A percentile compares a stretch with the other conserved stretches of the same genome.
Conservation (phyloP, 2,329 filamentous ascomycete species). For the Fusarium aywerte region DNA sequence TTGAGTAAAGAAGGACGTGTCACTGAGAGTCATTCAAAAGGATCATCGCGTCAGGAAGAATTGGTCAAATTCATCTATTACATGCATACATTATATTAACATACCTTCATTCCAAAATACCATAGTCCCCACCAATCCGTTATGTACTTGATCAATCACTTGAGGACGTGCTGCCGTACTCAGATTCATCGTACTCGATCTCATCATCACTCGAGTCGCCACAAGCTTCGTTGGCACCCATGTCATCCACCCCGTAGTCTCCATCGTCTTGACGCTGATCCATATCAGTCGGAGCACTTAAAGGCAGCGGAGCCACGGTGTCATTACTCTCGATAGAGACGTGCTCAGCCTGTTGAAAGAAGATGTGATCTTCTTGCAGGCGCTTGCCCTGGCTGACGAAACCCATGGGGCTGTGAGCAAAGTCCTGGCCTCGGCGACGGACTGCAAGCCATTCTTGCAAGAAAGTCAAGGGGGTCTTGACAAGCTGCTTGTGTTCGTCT, state of each 20-base stretch:
- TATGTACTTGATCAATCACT: not conserved
- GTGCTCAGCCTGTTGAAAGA: constrained; percentile 55
- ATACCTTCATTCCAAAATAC: not conserved
- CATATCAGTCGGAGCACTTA: not conserved
- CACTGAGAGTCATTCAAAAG: not conserved
- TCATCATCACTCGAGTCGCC: constrained; percentile 37
- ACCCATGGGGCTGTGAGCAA: constrained; percentile 69
- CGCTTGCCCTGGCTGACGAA: constrained; percentile 64
- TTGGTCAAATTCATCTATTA: not conserved
- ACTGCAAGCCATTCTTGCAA: constrained; percentile 67
- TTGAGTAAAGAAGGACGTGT: not conserved
- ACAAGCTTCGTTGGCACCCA: constrained; percentile 42
- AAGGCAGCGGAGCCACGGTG: constrained; percentile 14
- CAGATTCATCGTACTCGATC: constrained; percentile 42
- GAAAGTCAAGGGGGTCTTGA: constrained; percentile 55
- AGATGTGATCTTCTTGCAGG: constrained; percentile 60
- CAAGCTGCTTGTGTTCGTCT: constrained; percentile 5
- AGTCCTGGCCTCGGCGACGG: constrained; percentile 65
- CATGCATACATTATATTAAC: not conserved
- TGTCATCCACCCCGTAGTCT: constrained; percentile 43
- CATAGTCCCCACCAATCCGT: not conserved
- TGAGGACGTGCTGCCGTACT: constrained; percentile 34
- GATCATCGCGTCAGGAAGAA: not conserved
- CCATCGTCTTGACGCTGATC: constrained; percentile 19
- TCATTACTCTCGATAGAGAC: not conserved